Conservation (phyloP, 23 red algal species). For the Pyropia haitanensis region DNA sequence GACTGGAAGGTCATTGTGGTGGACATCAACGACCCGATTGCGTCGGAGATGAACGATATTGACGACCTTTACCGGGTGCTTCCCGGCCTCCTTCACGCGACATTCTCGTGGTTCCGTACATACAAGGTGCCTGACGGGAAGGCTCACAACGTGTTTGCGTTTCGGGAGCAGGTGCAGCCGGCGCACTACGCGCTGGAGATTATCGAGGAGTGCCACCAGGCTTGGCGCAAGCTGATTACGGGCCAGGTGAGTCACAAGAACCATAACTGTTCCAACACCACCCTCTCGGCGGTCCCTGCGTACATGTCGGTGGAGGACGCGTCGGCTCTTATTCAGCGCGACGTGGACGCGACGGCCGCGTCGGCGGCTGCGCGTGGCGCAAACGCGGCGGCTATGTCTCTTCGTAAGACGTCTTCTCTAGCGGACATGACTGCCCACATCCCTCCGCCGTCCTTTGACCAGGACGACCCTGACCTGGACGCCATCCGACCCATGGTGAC, state of each 20-base stretch:
- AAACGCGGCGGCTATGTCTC: too few relatives aligned
- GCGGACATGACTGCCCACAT: constrained; percentile 48
- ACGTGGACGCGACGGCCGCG: too few relatives aligned
- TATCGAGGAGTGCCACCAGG: constrained; percentile 83
- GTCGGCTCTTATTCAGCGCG: constrained; percentile 28
- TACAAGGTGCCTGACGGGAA: constrained; percentile 97
- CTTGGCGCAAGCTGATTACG: constrained; percentile 76
- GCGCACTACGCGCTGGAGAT: constrained; percentile 76
- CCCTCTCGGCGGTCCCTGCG: constrained; percentile 26
- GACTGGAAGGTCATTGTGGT: constrained; percentile 98
- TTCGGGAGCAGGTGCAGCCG: constrained; percentile 85
- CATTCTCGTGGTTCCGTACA: constrained; percentile 97
- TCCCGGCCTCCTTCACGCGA: constrained; percentile 87
- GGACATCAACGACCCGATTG: constrained; percentile 68
- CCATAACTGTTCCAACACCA: constrained; percentile 80
- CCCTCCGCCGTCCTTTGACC: constrained; percentile 40
- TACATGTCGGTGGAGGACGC: constrained; percentile 30
- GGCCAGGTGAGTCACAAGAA: constrained; percentile 79
- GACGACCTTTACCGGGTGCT: constrained; percentile 84
- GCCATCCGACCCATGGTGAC: constrained; percentile 66
- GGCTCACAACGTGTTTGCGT: constrained; percentile 86
- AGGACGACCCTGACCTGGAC: constrained; percentile 1
- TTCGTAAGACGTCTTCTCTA: neutral
- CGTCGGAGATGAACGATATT: constrained; percentile 70
- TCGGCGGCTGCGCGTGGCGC: too few relatives aligned